Conservation (phyloP, 306 rosid genomes). For the Vigna nakashimae region DNA sequence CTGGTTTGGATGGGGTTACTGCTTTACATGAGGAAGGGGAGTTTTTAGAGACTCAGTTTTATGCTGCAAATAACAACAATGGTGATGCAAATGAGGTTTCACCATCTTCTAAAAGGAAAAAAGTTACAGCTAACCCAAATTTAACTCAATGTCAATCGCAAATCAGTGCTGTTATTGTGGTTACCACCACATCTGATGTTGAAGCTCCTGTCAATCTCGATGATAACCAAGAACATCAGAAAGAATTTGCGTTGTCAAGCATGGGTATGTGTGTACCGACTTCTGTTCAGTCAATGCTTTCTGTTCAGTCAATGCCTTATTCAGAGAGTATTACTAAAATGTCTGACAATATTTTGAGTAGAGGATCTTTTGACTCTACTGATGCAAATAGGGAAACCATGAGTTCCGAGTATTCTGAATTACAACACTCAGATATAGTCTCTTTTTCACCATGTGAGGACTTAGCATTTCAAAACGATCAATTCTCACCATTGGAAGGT, state of each 20-base stretch:
- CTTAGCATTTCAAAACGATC: conserved; percentile 46
- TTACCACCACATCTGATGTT: conserved; percentile 49
- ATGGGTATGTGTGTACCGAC: conserved; percentile 34
- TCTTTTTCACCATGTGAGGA: conserved; percentile 46
- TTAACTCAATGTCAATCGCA: conserved; percentile 44
- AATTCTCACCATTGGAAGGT: conserved; percentile 43
- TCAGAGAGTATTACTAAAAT: conserved; percentile 48
- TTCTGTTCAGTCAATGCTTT: conserved; percentile 44
- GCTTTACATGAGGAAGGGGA: conserved; percentile 44
- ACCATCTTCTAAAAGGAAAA: conserved; percentile 52
- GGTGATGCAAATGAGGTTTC: conserved; percentile 45
- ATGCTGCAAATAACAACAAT: conserved; percentile 41
- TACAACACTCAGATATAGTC: conserved; percentile 45
- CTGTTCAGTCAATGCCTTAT: conserved; percentile 47
- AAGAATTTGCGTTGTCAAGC: conserved; percentile 48
- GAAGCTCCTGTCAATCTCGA: conserved; percentile 48
- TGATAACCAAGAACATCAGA: conserved; percentile 49
- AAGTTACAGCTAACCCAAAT: conserved; percentile 44
- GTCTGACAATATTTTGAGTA: conserved; percentile 41
- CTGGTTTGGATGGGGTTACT: conserved; percentile 42
- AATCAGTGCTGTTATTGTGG: conserved; percentile 47
- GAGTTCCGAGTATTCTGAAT: conserved; percentile 48
- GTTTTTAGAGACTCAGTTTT: conserved; percentile 48
- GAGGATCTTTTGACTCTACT: conserved; percentile 49
- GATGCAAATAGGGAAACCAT: conserved; percentile 45